Evolutionary conservation across 179 eudicot species (phyloP).

Genomic region (Silene noctiflora): DNA sequence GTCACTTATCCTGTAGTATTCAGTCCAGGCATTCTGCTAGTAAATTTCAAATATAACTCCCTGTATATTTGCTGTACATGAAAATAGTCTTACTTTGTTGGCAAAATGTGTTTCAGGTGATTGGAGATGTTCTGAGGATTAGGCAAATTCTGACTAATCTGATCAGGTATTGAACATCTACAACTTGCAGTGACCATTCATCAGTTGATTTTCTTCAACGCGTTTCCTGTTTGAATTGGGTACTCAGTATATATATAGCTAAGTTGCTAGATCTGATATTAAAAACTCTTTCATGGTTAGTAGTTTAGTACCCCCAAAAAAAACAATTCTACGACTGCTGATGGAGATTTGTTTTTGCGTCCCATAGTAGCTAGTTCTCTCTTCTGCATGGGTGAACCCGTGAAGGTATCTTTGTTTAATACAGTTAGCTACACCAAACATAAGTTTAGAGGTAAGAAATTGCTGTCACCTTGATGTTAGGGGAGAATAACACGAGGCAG

Average conservation of each 20-base stretch:
- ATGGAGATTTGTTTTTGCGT: too few species aligned
- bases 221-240: not conserved
- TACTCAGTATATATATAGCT: not conserved
- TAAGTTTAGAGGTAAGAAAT: not conserved
- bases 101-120: conserved; percentile 47
- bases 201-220: not conserved
- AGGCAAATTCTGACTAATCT: conserved; percentile 94
- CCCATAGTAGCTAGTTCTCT: not conserved
- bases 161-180: conserved; percentile 51
- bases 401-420: not conserved
- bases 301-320: not conserved
- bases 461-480: not conserved
- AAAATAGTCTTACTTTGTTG: conserved; percentile 3
- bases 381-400: not conserved
- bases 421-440: not conserved
- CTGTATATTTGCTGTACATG: conserved; percentile 9
- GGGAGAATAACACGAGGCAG: not conserved
- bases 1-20: not conserved
- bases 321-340: not conserved
- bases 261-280: not conserved
- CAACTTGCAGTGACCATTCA: not conserved
- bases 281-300: not conserved
- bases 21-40: not conserved
- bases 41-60: not conserved
- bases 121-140: conserved; percentile 91